These are phyloP conservation scores for Carex scoparia DNA, from an alignment of 176 grass and related monocot species.

Conservation along the genomic window DNA sequence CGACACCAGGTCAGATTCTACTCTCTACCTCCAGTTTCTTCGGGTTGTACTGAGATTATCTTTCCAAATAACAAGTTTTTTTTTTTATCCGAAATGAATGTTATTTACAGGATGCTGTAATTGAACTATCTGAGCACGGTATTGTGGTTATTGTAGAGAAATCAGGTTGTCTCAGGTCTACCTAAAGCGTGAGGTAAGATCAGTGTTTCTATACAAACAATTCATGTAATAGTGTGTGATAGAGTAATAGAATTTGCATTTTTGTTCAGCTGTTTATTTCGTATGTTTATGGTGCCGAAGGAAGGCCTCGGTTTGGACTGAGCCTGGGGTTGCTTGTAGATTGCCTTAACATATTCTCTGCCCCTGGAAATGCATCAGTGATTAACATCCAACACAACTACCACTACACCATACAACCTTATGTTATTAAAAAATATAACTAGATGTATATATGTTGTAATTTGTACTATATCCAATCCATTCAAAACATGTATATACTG, in stretches of 20 bases:
- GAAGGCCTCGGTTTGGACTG: constrained; percentile 60
- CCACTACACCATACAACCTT: too few relatives aligned
- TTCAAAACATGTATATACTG: too few relatives aligned
- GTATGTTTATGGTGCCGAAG: constrained; percentile 60
- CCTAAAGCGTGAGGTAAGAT: constrained; percentile 76
- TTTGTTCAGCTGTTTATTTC: constrained; percentile 57
- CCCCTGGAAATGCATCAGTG: constrained; percentile 38
- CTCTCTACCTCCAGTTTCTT: not conserved
- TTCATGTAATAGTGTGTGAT: constrained; percentile 23
- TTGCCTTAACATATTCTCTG: constrained; percentile 69
- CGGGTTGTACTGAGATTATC: not conserved
- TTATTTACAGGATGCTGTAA: constrained; percentile 49
- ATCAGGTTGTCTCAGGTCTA: constrained; percentile 81
- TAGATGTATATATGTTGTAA: too few relatives aligned
- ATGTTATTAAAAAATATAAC: too few relatives aligned
- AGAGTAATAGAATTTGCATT: not conserved
- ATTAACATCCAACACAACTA: constrained; percentile 45
- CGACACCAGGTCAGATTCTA: constrained; percentile 50
- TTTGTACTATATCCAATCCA: too few relatives aligned
- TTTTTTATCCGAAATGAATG: not conserved
- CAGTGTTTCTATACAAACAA: not conserved
- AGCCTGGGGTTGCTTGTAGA: constrained; percentile 75
- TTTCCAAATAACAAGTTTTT: not conserved
- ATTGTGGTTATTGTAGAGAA: constrained; percentile 83
- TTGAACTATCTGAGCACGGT: constrained; percentile 76